Evolutionary conservation across 2,329 filamentous ascomycete genomes (phyloP), one percentile per base, ranked within the genome.

Genomic region (Scopulariopsis brevicaulis): DNA sequence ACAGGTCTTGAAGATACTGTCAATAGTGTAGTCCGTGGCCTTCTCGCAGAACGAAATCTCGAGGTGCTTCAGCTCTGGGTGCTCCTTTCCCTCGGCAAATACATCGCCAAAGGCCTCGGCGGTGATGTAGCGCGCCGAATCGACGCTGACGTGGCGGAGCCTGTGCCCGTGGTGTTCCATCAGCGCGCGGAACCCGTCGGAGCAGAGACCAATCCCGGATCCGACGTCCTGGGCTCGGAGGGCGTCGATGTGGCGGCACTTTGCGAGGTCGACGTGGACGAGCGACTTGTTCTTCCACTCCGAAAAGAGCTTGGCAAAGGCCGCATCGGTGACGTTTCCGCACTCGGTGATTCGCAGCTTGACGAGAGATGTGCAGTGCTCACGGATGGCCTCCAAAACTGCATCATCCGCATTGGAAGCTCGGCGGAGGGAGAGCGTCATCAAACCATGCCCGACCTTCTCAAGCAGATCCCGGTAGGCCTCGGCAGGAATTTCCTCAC

Each of bases 321-420:
- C 90, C 4, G 77, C 77, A 67, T 97, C 92, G 0, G 87, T 91
- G 72, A 88, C 86, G 12, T 76, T 71, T 64, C 87, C 81, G 69
- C 90, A 95, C 62, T 90, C 85, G 0, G 85, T 87, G 64, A 97
- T 83, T 55, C 92, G 87, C 20, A 97, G 79, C 68, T 96, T 96
- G 57, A 69, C 71, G 18, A 97, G 77, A 1, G 75, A 72, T 7
- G 72, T 77, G 70, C 91, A 96, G 46, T 84, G 77, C 6, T 80
- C 72, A 68, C 90, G 87, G 59, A 96, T 86, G 1, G 81, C 77
- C 53, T 82, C 77, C 1, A 96, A 78, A 1, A 96, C 75, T 3
- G 75, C 74, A 67, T 94, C 86, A 63, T 92, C 82, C 2, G 83
- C 77, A 22, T 84, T 74, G 1, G 79, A 70, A 60, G 91, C 89